Evolutionary conservation across 805 yeast species (phyloP).

Genomic region (Clavispora vitiphila): DNA sequence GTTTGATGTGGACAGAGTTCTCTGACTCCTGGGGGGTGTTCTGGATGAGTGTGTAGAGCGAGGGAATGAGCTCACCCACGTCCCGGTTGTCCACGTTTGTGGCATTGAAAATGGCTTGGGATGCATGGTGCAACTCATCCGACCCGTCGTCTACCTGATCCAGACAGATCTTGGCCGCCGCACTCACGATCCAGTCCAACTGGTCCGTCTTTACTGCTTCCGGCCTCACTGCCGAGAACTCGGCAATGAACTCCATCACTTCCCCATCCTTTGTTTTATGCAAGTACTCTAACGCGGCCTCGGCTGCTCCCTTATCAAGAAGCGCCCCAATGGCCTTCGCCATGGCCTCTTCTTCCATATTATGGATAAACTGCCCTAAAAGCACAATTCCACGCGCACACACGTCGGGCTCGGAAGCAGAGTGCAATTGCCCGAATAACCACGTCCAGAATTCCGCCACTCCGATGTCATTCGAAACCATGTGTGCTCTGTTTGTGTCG

Average conservation of each 20-base stretch:
- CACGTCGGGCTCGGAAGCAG: conserved; percentile 1
- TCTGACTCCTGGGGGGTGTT: neutral
- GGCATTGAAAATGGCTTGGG: conserved; percentile 13
- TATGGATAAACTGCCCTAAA: conserved; percentile 28
- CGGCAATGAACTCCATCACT: conserved; percentile 9
- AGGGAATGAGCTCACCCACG: neutral
- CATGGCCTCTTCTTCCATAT: conserved; percentile 18
- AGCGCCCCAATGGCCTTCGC: conserved; percentile 2
- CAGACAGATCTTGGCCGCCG: neutral
- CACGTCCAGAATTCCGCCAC: conserved; percentile 9
- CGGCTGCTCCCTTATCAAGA: neutral
- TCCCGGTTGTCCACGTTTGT: conserved; percentile 18
- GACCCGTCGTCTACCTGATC: neutral
- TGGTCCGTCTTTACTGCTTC: neutral
- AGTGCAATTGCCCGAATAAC: neutral
- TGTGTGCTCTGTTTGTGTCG: conserved; percentile 16
- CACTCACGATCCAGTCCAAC: neutral
- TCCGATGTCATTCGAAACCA: conserved; percentile 3
- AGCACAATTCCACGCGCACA: conserved; percentile 17
- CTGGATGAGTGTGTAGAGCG: neutral
- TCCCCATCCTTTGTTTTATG: neutral
- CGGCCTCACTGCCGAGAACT: neutral
- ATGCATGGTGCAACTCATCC: neutral
- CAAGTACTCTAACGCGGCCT: neutral
- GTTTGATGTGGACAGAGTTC: conserved; percentile 13